These are phyloP conservation scores for Salix brachista DNA, from an alignment of 345 rosid genomes.

Conservation along the genomic window DNA sequence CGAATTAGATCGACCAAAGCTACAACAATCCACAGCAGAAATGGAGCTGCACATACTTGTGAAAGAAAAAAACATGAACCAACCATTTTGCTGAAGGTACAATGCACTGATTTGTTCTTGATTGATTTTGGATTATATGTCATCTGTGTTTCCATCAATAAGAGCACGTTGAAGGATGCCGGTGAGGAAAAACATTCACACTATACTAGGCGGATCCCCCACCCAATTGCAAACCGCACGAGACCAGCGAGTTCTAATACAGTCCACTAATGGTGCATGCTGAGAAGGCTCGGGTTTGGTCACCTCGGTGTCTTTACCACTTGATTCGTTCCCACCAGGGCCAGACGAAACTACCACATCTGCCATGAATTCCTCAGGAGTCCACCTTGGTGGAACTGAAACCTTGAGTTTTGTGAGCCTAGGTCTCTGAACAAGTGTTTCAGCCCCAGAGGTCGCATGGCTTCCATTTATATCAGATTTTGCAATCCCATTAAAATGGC, in stretches of 20 bases:
- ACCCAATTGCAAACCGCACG: slow-evolving; percentile 88
- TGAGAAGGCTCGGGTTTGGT: slow-evolving; percentile 68
- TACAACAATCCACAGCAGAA: slow-evolving; percentile 24
- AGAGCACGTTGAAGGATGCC: neutral
- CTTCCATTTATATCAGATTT: slow-evolving; percentile 82
- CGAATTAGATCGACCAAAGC: slow-evolving; percentile 18
- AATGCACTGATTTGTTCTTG: neutral
- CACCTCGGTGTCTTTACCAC: slow-evolving; percentile 50
- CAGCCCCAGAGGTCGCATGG: slow-evolving; percentile 47
- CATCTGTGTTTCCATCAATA: neutral
- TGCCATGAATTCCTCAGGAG: slow-evolving; percentile 88
- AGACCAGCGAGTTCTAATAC: slow-evolving; percentile 90
- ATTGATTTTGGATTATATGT: neutral
- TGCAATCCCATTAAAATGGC: slow-evolving; percentile 96
- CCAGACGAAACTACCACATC: slow-evolving; percentile 44
- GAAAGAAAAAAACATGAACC: slow-evolving; percentile 5
- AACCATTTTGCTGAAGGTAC: slow-evolving; percentile 2
- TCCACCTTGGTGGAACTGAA: slow-evolving; percentile 99
- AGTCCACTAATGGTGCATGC: slow-evolving; percentile 93
- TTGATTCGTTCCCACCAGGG: slow-evolving; percentile 32
- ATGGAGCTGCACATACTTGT: slow-evolving; percentile 12
- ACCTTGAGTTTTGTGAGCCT: slow-evolving; percentile 89
- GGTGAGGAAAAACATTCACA: slow-evolving; percentile 34
- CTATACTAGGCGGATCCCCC: slow-evolving; percentile 97
- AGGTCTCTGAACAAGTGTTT: slow-evolving; percentile 76